A percentile compares a stretch with the other conserved stretches of the same genome.
These are phyloP conservation scores for Phanerodontia chrysosporium DNA, from an alignment of 768 basidiomycete genomes.

Conservation along the genomic window DNA sequence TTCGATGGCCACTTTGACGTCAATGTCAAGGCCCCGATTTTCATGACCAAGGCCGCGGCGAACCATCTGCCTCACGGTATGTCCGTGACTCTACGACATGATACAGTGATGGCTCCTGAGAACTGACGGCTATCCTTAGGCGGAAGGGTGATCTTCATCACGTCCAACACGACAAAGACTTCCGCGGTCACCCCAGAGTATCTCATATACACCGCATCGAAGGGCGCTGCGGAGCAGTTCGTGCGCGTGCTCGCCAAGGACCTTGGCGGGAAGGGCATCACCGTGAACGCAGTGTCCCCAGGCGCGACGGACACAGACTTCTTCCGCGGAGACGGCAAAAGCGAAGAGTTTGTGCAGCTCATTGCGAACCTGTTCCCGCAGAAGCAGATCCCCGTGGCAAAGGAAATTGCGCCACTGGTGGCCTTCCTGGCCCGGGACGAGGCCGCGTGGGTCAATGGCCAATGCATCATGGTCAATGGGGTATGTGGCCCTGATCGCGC, in stretches of 20 bases:
- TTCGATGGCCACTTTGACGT: constrained; percentile 47
- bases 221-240: constrained; percentile 58
- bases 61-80: constrained; percentile 29
- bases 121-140: constrained; percentile 24
- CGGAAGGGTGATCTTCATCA: constrained; percentile 55
- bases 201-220: constrained; percentile 49
- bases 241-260: constrained; percentile 56
- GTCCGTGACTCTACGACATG: not conserved
- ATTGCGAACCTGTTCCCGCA: constrained; percentile 44
- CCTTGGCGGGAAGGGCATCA: constrained; percentile 46
- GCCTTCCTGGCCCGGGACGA: constrained; percentile 50
- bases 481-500: constrained; percentile 33
- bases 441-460: constrained; percentile 54
- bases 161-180: constrained; percentile 41
- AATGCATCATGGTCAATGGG: constrained; percentile 52
- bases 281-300: constrained; percentile 55
- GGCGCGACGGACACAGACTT: constrained; percentile 52
- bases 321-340: constrained; percentile 46
- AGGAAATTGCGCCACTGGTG: constrained; percentile 51
- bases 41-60: constrained; percentile 45
- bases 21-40: constrained; percentile 58
- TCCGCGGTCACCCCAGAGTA: constrained; percentile 42
- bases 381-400: constrained; percentile 41
- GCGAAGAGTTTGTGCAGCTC: constrained; percentile 39
- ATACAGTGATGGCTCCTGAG: not conserved